phyloP scores from a whole-genome alignment of 1,284 basidiomycete species.

The Fomitopsis pinicola region DNA sequence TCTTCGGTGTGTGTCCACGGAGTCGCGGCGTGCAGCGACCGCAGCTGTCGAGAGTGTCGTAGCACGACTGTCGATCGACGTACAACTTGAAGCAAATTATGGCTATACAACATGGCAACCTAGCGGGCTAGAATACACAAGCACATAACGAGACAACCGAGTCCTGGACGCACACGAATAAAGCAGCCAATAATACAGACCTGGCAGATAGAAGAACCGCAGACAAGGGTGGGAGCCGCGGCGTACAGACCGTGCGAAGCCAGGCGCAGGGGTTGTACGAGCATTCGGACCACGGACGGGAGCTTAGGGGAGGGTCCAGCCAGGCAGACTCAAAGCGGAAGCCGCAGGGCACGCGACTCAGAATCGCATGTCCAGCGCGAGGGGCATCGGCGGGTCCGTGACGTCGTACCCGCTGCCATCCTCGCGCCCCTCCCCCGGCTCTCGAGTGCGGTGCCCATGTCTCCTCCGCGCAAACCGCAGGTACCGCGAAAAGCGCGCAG shows the following conservation, averaged over 20 bases:
- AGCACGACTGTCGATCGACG: not conserved
- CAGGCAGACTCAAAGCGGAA: not conserved
- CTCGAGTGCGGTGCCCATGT: conserved; percentile 11
- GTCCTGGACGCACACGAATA: not conserved
- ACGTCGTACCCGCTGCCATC: conserved; percentile 23
- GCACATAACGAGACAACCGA: not conserved
- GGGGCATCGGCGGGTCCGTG: conserved; percentile 25
- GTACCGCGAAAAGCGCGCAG: conserved; percentile 62
- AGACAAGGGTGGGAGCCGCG: not conserved
- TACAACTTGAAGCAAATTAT: not conserved
- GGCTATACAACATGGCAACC: not conserved
- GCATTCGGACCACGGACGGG: not conserved
- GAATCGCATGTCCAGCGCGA: conserved; percentile 16
- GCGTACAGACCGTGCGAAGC: not conserved
- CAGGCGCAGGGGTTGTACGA: not conserved
- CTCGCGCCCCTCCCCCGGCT: conserved; percentile 10
- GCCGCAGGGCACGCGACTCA: not conserved
- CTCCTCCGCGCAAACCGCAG: conserved; percentile 55
- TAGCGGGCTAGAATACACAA: not conserved
- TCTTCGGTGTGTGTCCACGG: too few species aligned
- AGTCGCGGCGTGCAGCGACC: too few species aligned
- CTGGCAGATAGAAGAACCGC: not conserved
- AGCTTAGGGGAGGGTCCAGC: not conserved
- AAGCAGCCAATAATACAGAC: not conserved
- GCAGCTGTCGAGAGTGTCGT: too few species aligned